These are phyloP conservation scores for Candida ovalis DNA, from an alignment of 805 yeast species.

Conservation along the genomic window DNA sequence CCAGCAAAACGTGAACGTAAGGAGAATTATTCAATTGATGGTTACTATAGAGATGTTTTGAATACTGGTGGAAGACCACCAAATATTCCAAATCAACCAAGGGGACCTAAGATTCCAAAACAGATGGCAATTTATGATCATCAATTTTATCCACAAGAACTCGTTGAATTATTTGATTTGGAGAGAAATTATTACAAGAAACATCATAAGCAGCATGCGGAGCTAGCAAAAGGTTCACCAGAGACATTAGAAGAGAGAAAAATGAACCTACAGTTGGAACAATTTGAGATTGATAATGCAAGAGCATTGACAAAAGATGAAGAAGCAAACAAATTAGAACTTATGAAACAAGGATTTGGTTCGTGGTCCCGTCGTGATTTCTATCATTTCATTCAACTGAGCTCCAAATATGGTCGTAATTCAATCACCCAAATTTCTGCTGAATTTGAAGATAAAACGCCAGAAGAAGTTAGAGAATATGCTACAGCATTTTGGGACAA, in stretches of 20 bases:
- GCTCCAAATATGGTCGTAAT: constrained; percentile 79
- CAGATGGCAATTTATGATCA: constrained; percentile 82
- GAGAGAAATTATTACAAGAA: constrained; percentile 78
- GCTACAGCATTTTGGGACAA: constrained; percentile 79
- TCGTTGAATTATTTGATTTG: constrained; percentile 71
- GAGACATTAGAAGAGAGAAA: constrained; percentile 18
- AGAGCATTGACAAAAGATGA: constrained; percentile 83
- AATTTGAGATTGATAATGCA: constrained; percentile 70
- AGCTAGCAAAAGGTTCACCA: constrained; percentile 52
- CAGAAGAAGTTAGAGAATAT: constrained; percentile 76
- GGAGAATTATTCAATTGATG: constrained; percentile 82
- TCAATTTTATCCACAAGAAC: constrained; percentile 80
- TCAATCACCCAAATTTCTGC: constrained; percentile 64
- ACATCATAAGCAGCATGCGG: constrained; percentile 59
- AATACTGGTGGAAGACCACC: constrained; percentile 63
- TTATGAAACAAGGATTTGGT: constrained; percentile 63
- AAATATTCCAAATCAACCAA: constrained; percentile 35
- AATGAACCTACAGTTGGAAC: constrained; percentile 44
- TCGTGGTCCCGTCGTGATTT: constrained; percentile 90
- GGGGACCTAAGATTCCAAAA: constrained; percentile 80
- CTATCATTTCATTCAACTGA: constrained; percentile 67
- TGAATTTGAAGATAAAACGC: constrained; percentile 78
- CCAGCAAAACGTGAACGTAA: constrained; percentile 84
- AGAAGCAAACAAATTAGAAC: constrained; percentile 54
- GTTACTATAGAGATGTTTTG: constrained; percentile 53